phyloP scores from a whole-genome alignment of 345 rosid species.

The Luvunga scandens region DNA sequence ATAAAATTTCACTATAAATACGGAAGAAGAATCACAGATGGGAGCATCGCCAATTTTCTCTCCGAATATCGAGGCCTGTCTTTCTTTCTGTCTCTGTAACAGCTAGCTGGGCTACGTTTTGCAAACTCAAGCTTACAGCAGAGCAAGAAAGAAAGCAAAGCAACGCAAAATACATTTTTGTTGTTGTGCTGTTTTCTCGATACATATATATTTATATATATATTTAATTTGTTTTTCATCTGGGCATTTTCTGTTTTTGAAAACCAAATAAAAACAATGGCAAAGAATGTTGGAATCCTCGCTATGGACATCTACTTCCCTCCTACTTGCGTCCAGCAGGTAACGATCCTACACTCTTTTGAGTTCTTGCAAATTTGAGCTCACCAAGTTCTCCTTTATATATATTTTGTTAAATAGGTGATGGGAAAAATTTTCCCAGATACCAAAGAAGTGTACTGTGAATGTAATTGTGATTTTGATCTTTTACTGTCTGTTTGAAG shows the following conservation, averaged over 20 bases:
- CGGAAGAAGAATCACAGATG: background rate
- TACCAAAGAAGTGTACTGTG: background rate
- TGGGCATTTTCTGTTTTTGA: background rate
- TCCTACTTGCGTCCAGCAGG: slow-evolving; percentile 95
- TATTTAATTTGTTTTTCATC: background rate
- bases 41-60: slow-evolving; percentile 6
- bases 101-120: background rate
- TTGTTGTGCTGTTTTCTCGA: background rate
- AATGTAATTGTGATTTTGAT: background rate
- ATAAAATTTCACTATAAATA: slow-evolving; percentile 18
- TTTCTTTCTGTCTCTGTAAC: background rate
- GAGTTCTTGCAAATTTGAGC: slow-evolving; percentile 1
- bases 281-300: slow-evolving; percentile 94
- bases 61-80: background rate
- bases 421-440: background rate
- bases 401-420: background rate
- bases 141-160: background rate
- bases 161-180: background rate
- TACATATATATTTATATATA: background rate
- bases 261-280: slow-evolving; percentile 39
- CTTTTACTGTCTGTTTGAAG: background rate
- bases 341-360: slow-evolving; percentile 16
- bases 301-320: slow-evolving; percentile 98
- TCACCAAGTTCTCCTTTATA: background rate
- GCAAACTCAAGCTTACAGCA: background rate